Conservation (phyloP, 1,139 yeast genomes). For the Pichia sp. region DNA sequence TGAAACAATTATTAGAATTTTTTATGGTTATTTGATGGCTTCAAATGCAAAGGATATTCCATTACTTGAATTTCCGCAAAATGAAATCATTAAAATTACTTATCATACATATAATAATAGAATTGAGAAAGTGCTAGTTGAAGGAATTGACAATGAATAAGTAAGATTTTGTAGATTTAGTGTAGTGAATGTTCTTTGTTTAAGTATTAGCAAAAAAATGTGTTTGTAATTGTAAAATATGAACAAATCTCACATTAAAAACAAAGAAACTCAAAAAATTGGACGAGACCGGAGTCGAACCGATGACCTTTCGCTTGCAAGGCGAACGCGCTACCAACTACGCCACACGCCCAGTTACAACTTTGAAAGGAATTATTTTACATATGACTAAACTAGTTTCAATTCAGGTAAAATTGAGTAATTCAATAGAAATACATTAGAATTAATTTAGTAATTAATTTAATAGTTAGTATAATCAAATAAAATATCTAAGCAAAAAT, state of each 20-base stretch:
- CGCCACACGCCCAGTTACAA: slow-evolving; percentile 59
- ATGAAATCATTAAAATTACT: slow-evolving; percentile 79
- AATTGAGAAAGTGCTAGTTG: slow-evolving; percentile 47
- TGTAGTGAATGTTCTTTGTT: background rate
- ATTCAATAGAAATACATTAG: too few species aligned
- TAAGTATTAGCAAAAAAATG: too few species aligned
- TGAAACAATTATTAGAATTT: slow-evolving; percentile 79
- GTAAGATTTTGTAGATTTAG: background rate
- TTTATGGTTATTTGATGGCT: slow-evolving; percentile 93
- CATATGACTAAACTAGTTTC: too few species aligned
- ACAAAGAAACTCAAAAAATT: slow-evolving; percentile 25
- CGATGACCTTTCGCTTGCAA: slow-evolving; percentile 63
- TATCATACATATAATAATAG: slow-evolving; percentile 83
- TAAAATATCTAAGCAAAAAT: too few species aligned
- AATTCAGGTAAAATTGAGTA: too few species aligned
- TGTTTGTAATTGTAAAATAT: too few species aligned
- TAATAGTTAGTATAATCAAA: too few species aligned
- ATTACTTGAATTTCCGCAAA: slow-evolving; percentile 62
- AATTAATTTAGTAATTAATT: too few species aligned
- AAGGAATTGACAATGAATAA: slow-evolving; percentile 22
- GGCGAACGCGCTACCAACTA: slow-evolving; percentile 68
- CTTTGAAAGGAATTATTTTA: too few species aligned
- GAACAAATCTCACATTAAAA: background rate
- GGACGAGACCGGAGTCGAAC: slow-evolving; percentile 66
- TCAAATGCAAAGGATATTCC: slow-evolving; percentile 86